Percentiles rank a stretch among this genome's conserved stretches.
phyloP scores from a whole-genome alignment of 2,329 filamentous ascomycete species.

The Hirsutella rhossiliensis region DNA sequence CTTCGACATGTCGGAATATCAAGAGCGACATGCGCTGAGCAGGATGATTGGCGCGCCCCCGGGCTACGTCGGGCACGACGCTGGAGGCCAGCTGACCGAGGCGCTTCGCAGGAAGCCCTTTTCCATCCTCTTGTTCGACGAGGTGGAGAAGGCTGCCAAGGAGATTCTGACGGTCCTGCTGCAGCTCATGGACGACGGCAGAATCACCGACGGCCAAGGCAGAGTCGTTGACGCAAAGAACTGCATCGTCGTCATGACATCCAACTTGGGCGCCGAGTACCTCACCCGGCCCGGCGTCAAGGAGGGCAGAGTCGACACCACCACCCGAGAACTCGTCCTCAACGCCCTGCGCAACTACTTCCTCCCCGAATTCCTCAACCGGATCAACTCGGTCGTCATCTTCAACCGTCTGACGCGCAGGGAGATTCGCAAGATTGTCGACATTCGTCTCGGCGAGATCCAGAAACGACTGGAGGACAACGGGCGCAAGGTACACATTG shows the following conservation, averaged over 20 bases:
- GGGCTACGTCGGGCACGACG: constrained; percentile 92
- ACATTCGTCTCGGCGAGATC: constrained; percentile 76
- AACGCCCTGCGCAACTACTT: constrained; percentile 88
- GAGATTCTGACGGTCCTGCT: constrained; percentile 92
- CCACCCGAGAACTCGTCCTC: constrained; percentile 84
- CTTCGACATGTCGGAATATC: constrained; percentile 99
- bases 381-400: constrained; percentile 91
- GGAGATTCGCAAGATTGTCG: constrained; percentile 93
- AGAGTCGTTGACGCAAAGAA: constrained; percentile 90
- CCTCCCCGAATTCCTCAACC: constrained; percentile 96
- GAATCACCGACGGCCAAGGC: constrained; percentile 96
- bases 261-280: constrained; percentile 89
- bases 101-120: constrained; percentile 88
- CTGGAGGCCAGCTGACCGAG: constrained; percentile 92
- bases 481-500: constrained; percentile 71
- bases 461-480: constrained; percentile 84
- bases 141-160: constrained; percentile 97
- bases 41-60: constrained; percentile 97
- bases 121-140: constrained; percentile 94
- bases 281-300: constrained; percentile 67
- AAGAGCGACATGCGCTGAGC: constrained; percentile 89
- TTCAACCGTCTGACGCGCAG: constrained; percentile 88
- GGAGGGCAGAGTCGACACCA: constrained; percentile 75
- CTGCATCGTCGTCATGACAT: constrained; percentile 99
- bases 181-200: constrained; percentile 98